Evolutionary conservation across 2,329 filamentous ascomycete species (phyloP), one percentile per base, ranked within the genome.

Genomic region (Fusarium albidum): DNA sequence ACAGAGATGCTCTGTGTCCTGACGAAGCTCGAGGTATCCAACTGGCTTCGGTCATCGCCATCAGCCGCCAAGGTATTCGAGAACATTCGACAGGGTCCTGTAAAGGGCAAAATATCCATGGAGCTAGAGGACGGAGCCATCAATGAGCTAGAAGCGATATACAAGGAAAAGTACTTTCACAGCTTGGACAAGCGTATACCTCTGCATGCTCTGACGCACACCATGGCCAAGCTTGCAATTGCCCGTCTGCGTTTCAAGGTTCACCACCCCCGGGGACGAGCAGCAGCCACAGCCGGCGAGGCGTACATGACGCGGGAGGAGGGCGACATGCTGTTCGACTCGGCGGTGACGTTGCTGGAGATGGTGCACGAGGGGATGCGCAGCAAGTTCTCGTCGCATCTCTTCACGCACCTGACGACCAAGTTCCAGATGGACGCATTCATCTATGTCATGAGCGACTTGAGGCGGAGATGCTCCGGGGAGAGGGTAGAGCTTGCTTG

Each of bases 1-100:
- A 86, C 84, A 0, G 82, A 85, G 49, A 85, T 85, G 79, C 76
- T 81, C 0, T 83, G 40, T 3, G 57, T 68, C 0, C 6, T 68
- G 33, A 64, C 70, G 48, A 73, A 73, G 49, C 71, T 64, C 9
- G 66, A 71, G n/a, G 57, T 68, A 7, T 62, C 57, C 1, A 41
- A 50, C 17, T 72, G 67, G 65, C 54, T 69, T 21, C 60, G 59
- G 1, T 51, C 59, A 1, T 71, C 68, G 4, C 39, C 57, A 8
- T 59, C 41, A 5, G 63, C 62, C 8, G 39, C 58, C 1, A 61
- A 52, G 8, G 17, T 68, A 0, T 61, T 68, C 0, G 58, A 66
- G 6, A 55, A 43, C 3, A 50, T 68, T 3, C 9, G 42, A 0
- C 51, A 55, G 0, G 53, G 50, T 0, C 54, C 55, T 5, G 10